These are phyloP conservation scores for Lachnellula willkommii DNA, from an alignment of 2,329 filamentous ascomycete species.

Conservation along the genomic window DNA sequence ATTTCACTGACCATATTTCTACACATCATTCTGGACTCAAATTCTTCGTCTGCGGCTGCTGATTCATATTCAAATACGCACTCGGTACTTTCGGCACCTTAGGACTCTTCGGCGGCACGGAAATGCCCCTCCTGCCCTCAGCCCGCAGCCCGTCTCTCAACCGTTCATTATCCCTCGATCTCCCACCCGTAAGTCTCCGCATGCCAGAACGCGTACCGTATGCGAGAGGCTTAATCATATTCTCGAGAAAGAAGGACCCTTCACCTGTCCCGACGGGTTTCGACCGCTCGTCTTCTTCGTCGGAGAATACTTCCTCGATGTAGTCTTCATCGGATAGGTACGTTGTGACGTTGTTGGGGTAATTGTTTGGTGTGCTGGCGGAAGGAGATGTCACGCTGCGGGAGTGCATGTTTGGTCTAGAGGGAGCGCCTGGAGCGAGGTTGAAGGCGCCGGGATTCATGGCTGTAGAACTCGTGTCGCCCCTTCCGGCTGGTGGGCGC, in stretches of 20 bases:
- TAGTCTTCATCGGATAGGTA: constrained; percentile 73
- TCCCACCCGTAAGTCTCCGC: constrained; percentile 56
- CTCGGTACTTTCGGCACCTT: constrained; percentile 31
- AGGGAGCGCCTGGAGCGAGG: constrained; percentile 33
- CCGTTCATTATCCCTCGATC: constrained; percentile 29
- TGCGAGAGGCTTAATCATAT: constrained; percentile 54
- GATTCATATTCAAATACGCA: constrained; percentile 20
- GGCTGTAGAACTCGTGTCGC: constrained; percentile 53
- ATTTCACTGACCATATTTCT: background rate
- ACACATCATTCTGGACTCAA: constrained; percentile 13
- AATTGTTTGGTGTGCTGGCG: constrained; percentile 42
- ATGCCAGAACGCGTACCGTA: constrained; percentile 55
- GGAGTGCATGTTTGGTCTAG: constrained; percentile 66
- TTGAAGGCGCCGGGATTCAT: constrained; percentile 60
- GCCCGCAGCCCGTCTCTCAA: constrained; percentile 27
- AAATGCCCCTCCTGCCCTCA: constrained; percentile 24
- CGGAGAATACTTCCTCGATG: constrained; percentile 69
- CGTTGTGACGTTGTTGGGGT: constrained; percentile 52
- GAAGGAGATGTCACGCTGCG: constrained; percentile 82
- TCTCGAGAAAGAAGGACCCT: constrained; percentile 52
- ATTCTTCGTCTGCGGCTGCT: constrained; percentile 10
- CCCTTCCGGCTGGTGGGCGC: constrained; percentile 52
- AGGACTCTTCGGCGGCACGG: constrained; percentile 29
- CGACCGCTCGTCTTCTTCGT: constrained; percentile 57
- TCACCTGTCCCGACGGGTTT: constrained; percentile 18